Evolutionary conservation across 176 grass and related monocot genomes (phyloP), one percentile per base, ranked within the genome.

Genomic region (Carex scoparia): DNA sequence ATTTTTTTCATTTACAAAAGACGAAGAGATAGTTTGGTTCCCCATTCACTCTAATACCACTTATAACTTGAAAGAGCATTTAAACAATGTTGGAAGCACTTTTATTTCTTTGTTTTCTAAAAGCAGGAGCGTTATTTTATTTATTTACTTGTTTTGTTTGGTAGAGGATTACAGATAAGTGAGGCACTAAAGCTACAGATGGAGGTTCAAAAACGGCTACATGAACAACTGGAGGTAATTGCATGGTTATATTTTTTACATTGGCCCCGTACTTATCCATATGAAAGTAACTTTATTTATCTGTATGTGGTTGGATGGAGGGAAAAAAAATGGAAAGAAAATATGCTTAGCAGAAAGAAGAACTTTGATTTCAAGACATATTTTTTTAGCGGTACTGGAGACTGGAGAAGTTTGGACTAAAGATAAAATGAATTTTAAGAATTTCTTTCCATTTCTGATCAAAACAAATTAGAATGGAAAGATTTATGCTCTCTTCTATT

Each of bases 201-300:
- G 92, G 92, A 98, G 85, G 95, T 98, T 18, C 95, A 94, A 89
- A 98, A 98, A 64, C 86, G 92, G 32, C 85, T 98, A 33, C 91
- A 94, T 80, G 92, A 98, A 91, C 95, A 98, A 85, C 83, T 98
- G 65, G 95, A 98, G 94, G 95, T 89, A 95, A 90, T 83, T 86
- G 51, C 40, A 56, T 69, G 35, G 30, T 79, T 33, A 30, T 35
- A 35, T 27, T 79, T 31, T 33, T 79, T 16, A 79, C 3, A 7
- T 33, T 49, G 12, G 18, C 13, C 4, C 13, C 30, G 8, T 35
- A 58, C 58, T 32, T 79, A 58, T 58, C 53, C 48, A 79, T 58
- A 37, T 79, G 28, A 79, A 79, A 58, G n/a, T 55, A 76, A 54
- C 28, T n/a, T 79, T 16, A 16, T 13, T 15, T 7, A 18, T 77